These are phyloP conservation scores for Suillus occidentalis DNA, from an alignment of 768 basidiomycete genomes.

Conservation along the genomic window DNA sequence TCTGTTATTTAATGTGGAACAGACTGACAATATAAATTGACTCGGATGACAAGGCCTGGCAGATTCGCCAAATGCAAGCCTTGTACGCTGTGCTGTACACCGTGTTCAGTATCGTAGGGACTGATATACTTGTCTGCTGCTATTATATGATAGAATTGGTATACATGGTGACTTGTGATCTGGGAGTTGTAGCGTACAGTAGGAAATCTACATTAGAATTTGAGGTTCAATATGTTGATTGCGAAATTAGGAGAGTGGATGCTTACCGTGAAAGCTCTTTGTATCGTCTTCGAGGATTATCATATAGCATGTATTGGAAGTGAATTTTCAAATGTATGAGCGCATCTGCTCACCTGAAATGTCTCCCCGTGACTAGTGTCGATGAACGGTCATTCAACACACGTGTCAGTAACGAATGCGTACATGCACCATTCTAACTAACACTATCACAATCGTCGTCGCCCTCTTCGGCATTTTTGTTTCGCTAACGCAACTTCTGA, in stretches of 20 bases:
- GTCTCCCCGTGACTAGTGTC: not conserved
- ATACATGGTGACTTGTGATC: conserved; percentile 18
- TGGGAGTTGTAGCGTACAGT: conserved; percentile 3
- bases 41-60: conserved; percentile 19
- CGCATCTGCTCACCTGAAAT: conserved; percentile 22
- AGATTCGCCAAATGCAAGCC: conserved; percentile 19
- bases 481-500: no score
- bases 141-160: conserved; percentile 20
- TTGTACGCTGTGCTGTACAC: conserved; percentile 1
- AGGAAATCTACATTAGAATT: conserved; percentile 3
- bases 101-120: conserved; percentile 9
- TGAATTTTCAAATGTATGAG: not conserved
- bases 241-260: no score
- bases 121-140: not conserved
- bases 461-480: no score
- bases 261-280: not conserved
- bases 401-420: not conserved
- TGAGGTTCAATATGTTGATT: conserved; percentile 18
- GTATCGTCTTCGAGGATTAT: not conserved
- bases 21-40: not conserved
- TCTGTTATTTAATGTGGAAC: not conserved
- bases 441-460: no score
- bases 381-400: not conserved
- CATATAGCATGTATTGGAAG: not conserved
- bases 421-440: conserved; percentile 19